Percentiles rank a stretch among this genome's conserved stretches.
phyloP scores from a whole-genome alignment of 768 basidiomycete species.

The Amanita thiersii region DNA sequence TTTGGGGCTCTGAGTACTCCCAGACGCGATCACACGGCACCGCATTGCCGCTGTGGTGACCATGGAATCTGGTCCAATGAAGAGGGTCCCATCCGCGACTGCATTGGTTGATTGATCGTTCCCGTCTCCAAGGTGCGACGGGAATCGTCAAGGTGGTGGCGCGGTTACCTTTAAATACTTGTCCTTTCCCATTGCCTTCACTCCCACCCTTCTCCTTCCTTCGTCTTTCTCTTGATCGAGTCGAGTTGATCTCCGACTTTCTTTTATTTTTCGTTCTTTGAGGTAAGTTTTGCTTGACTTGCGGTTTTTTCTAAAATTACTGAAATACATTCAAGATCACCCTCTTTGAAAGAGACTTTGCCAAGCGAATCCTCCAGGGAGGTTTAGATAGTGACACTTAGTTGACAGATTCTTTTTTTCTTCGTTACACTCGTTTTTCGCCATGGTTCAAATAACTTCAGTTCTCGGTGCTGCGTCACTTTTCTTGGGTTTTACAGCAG shows the following conservation, averaged over 20 bases:
- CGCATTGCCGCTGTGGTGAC: no score
- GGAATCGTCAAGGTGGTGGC: conserved; percentile 13
- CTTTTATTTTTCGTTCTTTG: conserved; percentile 41
- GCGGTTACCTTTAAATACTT: conserved; percentile 19
- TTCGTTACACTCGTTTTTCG: conserved; percentile 28
- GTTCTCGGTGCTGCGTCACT: conserved; percentile 47
- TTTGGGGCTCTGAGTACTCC: no score
- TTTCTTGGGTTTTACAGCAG: conserved; percentile 35
- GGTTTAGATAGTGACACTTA: conserved; percentile 40
- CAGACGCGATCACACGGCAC: no score
- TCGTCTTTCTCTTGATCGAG: conserved; percentile 32
- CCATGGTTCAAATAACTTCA: conserved; percentile 55
- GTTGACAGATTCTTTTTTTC: conserved; percentile 26
- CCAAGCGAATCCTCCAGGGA: conserved; percentile 53
- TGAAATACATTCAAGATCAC: conserved; percentile 32
- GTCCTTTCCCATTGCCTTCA: conserved; percentile 22
- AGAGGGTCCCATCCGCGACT: no score
- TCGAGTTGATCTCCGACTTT: conserved; percentile 66
- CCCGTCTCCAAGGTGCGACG: no score
- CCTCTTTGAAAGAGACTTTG: conserved; percentile 66
- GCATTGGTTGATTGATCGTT: no score
- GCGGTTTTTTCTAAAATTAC: conserved; percentile 3
- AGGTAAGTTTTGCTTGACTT: conserved; percentile 26
- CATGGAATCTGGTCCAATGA: no score
- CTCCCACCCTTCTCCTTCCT: conserved; percentile 25